phyloP scores from a whole-genome alignment of 78 protist species.

The Dictyostelium firmibasis region DNA sequence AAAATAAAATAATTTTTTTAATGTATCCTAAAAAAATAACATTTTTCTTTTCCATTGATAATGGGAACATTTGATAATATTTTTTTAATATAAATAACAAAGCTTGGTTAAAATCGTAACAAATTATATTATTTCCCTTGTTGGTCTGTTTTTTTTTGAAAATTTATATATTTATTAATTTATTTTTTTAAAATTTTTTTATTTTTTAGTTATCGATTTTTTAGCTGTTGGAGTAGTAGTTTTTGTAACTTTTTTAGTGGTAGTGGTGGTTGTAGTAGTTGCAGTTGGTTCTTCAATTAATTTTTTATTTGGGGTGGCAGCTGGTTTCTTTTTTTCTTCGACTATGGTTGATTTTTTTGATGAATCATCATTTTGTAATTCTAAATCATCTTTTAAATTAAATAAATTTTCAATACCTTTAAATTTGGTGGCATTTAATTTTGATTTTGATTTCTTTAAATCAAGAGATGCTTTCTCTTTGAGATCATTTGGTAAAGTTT shows the following conservation, averaged over 20 bases:
- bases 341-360: not conserved
- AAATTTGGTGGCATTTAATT: not conserved
- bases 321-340: not conserved
- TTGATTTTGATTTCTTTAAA: not conserved
- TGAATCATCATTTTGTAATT: not conserved
- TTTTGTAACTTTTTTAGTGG: conserved; percentile 8
- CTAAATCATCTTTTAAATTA: conserved; percentile 17
- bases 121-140: too few relatives aligned
- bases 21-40: too few relatives aligned
- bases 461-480: not conserved
- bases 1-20: too few relatives aligned
- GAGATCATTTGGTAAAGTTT: not conserved
- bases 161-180: not conserved
- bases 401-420: conserved; percentile 26
- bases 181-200: not conserved
- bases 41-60: too few relatives aligned
- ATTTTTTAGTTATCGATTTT: not conserved
- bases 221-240: not conserved
- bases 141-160: too few relatives aligned
- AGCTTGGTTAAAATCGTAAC: too few relatives aligned
- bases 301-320: not conserved
- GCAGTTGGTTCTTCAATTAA: not conserved
- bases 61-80: too few relatives aligned
- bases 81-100: too few relatives aligned
- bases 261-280: not conserved